Evolutionary conservation across 352 stramenopile genomes (phyloP), one percentile per base, ranked within the genome.

Genomic region (Phytophthora kernoviae): DNA sequence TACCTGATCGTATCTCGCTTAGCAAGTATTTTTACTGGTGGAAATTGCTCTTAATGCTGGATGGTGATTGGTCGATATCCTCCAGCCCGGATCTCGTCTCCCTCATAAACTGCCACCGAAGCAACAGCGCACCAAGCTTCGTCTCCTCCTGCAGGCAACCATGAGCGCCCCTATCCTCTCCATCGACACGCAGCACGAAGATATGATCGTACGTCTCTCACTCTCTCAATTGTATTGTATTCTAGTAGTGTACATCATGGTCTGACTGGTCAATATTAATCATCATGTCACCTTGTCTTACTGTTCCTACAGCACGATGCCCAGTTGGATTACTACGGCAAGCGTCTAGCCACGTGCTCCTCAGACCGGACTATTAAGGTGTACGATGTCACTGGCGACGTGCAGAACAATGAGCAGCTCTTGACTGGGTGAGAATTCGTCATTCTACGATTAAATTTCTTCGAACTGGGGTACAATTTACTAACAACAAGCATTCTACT

Each of bases 301-400:
- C 94, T 18, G 24, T n/a, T 73, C 9, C 48, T 22, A 10, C 62
- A 97, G 74, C 97, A 99, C 75, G 98, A 99, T 73, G 95, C 96
- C 47, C 96, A 99, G 70, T 79, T 99, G 55, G 97, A 99, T 80
- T 99, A 99, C 81, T 99, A 99, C 75, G 96, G 95, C 64, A 99
- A 98, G 74, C 97, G 98, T 53, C 83, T 99, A 26, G 98, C 98
- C 43, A 99, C 98, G 4, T 98, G 91, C 67, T 99, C 96, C 33
- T 99, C 95, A 5, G 96, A 99, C 74, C 88, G 96, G 40, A 99
- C 96, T 14, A 91, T 99, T 58, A 98, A 99, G 65, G 91, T 99
- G 30, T 98, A 98, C 80, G 95, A 98, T 62, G 94, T 98, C 49
- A 95, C 79, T 21, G 87, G 85, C 49, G 84, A 97, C 50, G 86